Conservation (phyloP, 345 rosid species). For the Hibiscus trionum region DNA sequence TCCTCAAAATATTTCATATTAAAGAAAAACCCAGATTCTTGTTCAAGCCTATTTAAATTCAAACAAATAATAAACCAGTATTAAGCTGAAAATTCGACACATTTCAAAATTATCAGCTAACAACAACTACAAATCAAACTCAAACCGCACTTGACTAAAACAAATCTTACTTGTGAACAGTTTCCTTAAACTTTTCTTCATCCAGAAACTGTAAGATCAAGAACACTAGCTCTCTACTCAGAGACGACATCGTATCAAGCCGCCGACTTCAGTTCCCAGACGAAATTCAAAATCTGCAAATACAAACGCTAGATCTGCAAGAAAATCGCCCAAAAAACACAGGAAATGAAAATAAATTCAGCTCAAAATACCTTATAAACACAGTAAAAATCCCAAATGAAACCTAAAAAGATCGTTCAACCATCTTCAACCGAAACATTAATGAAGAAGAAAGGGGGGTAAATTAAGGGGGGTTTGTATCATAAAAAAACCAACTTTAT, state of each 20-base stretch:
- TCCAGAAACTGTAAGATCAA: conserved; percentile 97
- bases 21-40: conserved; percentile 99
- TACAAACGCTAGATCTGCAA: conserved; percentile 57
- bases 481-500: conserved; percentile 36
- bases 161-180: conserved; percentile 81
- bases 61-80: conserved; percentile 9
- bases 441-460: conserved; percentile 16
- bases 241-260: conserved; percentile 66
- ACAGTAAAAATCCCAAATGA: neutral
- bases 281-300: conserved; percentile 18
- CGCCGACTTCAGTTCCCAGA: conserved; percentile 26
- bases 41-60: conserved; percentile 67
- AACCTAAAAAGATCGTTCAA: conserved; percentile 31
- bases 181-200: conserved; percentile 98
- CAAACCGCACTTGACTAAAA: neutral
- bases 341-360: conserved; percentile 18
- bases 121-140: conserved; percentile 1
- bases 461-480: conserved; percentile 28
- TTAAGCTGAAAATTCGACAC: conserved; percentile 13
- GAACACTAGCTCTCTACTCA: conserved; percentile 96
- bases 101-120: neutral
- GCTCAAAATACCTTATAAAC: conserved; percentile 13
- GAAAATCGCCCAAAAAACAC: neutral
- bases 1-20: conserved; percentile 99
- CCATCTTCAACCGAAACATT: conserved; percentile 19